Evolutionary conservation across 2,329 filamentous ascomycete species (phyloP).

Genomic region (Aspergillus fumigatiaffinis): DNA sequence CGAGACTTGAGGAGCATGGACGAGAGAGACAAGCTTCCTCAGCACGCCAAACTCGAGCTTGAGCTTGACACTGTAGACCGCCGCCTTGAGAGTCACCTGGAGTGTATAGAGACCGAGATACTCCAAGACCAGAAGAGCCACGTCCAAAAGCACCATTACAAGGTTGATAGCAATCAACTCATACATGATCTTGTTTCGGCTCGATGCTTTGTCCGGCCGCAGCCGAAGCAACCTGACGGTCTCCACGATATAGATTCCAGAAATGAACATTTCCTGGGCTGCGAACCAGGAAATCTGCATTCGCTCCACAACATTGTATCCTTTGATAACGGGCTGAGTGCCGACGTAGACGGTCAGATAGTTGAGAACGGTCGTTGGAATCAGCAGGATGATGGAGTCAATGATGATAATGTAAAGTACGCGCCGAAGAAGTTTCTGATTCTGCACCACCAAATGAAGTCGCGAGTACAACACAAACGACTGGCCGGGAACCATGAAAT

Average conservation of each 20-base stretch:
- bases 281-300: conserved; percentile 42
- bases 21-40: conserved; percentile 41
- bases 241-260: conserved; percentile 50
- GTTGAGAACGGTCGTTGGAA: conserved; percentile 52
- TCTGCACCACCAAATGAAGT: conserved; percentile 56
- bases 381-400: conserved; percentile 51
- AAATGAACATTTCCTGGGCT: conserved; percentile 45
- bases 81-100: conserved; percentile 44
- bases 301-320: conserved; percentile 44
- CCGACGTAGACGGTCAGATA: conserved; percentile 38
- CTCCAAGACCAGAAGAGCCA: conserved; percentile 42
- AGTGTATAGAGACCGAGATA: conserved; percentile 42
- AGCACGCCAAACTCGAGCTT: conserved; percentile 49
- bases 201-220: conserved; percentile 30
- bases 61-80: conserved; percentile 48
- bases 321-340: conserved; percentile 22
- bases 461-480: conserved; percentile 61
- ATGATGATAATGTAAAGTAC: conserved; percentile 57
- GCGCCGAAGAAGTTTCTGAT: conserved; percentile 43
- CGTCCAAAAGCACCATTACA: conserved; percentile 45
- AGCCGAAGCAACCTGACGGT: conserved; percentile 44
- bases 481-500: conserved; percentile 58
- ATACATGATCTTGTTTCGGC: conserved; percentile 42
- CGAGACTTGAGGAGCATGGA: conserved; percentile 28
- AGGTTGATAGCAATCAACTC: conserved; percentile 49